These are phyloP conservation scores for Globisporangium carolinianum DNA, from an alignment of 352 stramenopile genomes.

Conservation along the genomic window DNA sequence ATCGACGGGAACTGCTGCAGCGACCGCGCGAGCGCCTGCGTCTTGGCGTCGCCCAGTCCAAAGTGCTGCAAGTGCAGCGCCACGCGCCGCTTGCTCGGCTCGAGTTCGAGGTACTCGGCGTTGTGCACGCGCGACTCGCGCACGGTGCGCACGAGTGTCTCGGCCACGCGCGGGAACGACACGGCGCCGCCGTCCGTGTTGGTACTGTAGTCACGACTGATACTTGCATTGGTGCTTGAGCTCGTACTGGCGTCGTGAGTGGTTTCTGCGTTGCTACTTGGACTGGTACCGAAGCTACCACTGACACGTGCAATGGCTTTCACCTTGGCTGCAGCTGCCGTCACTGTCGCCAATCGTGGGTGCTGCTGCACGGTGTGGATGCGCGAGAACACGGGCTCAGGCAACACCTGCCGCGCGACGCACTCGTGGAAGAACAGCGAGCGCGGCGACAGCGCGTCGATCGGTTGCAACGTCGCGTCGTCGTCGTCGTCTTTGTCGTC, in stretches of 20 bases:
- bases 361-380: constrained; percentile 57
- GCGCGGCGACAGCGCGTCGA: constrained; percentile 42
- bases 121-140: constrained; percentile 22
- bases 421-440: constrained; percentile 70
- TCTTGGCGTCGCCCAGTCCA: constrained; percentile 56
- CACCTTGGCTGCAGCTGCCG: constrained; percentile 3
- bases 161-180: constrained; percentile 31
- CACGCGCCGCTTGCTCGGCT: constrained; percentile 36
- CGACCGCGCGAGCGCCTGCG: constrained; percentile 44
- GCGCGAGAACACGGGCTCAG: constrained; percentile 63
- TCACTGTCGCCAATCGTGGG: no score
- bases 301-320: background rate
- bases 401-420: constrained; percentile 42
- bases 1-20: constrained; percentile 52
- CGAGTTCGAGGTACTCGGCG: constrained; percentile 17
- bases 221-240: background rate
- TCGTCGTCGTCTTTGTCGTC: constrained; percentile 13
- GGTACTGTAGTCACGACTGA: no score
- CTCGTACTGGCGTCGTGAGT: background rate
- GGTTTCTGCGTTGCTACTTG: no score
- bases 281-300: no score
- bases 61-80: constrained; percentile 64
- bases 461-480: constrained; percentile 12
- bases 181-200: constrained; percentile 3
- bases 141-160: constrained; percentile 27